A percentile compares a stretch with the other conserved stretches of the same genome.
Evolutionary conservation across 73 alveolate species (phyloP).

Genomic region (Tetrahymena thermophila): DNA sequence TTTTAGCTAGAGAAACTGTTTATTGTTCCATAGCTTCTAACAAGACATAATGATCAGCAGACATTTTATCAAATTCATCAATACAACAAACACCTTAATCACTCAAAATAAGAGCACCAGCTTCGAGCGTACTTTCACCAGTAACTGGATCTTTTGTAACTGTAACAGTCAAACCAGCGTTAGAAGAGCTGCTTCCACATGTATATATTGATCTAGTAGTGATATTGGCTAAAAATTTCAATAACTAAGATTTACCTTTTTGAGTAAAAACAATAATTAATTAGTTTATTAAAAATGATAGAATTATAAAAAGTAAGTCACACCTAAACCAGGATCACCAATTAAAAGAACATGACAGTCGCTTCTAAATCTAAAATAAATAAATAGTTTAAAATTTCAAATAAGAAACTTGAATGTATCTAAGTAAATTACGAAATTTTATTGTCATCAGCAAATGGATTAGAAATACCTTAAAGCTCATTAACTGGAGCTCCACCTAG

Average conservation of each 20-base stretch:
- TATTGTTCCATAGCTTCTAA: slow-evolving; percentile 88
- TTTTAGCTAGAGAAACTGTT: slow-evolving; percentile 79
- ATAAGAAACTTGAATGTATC: not conserved
- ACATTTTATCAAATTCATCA: slow-evolving; percentile 89
- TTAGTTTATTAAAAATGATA: not conserved
- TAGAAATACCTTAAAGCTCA: not conserved
- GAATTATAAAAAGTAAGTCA: not conserved
- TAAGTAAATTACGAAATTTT: not conserved
- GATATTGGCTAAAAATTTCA: slow-evolving; percentile 56
- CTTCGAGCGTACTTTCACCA: slow-evolving; percentile 70
- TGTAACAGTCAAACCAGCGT: slow-evolving; percentile 82
- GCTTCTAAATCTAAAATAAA: slow-evolving; percentile 12
- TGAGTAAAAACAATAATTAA: not conserved
- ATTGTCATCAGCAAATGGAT: not conserved
- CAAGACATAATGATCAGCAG: slow-evolving; percentile 61
- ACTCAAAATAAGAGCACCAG: slow-evolving; percentile 81
- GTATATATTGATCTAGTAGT: slow-evolving; percentile 81
- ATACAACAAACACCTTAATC: slow-evolving; percentile 87
- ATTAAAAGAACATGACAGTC: slow-evolving; percentile 38
- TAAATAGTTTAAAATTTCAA: not conserved
- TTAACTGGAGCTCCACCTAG: slow-evolving; percentile 64
- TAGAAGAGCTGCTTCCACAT: slow-evolving; percentile 78
- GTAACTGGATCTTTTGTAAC: slow-evolving; percentile 46
- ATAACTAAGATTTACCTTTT: slow-evolving; percentile 76
- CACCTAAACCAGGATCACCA: slow-evolving; percentile 55